Evolutionary conservation across 169 alveolate species (phyloP), one percentile per base, ranked within the genome.

Genomic region (Plasmodium cynomolgi): DNA sequence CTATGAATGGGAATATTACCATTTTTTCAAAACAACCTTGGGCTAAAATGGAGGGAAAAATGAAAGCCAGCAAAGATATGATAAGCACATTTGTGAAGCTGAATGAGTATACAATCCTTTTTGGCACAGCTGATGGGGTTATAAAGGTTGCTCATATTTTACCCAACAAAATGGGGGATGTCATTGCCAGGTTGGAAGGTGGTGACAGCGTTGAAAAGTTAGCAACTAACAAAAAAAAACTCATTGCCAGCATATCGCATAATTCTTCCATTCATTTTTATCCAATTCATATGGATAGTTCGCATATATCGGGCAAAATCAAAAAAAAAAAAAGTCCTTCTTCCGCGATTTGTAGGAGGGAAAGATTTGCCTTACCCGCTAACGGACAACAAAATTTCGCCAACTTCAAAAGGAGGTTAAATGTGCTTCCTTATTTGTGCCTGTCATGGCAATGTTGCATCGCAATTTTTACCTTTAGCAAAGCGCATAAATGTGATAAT

Each of bases 101-200:
- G 23, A 54, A 88, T 80, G 94, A 88, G 33, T 79, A 88, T 80
- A 34, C 81, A 15, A 88, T 88, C 50, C 26, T 79, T 11, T 88
- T 56, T 81, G 94, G 94, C 47, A 88, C 94, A 7, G 68, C 88
- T 9, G 94, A 88, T 56, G 94, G 94, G 33, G 17, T 58, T 20
- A 80, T 88, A 79, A 79, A 62, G 72, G 23, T 81, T 75, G 88
- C 90, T 31, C 88, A 88, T 62, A 37, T 80, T 37, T 13, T 34
- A 13, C 90, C 88, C 80, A 88, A 62, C 50, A 77, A 88, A 88
- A 23, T 88, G 26, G 94, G 94, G 29, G 90, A 88, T 47, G 74
- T 29, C 20, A 79, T 88, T 56, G 86, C 90, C 31, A 58, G n/a
- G 41, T 62, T 56, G 31, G 56, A 77, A 11, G 29, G 39, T 26